Base-by-base conservation (phyloP, 768 basidiomycete genomes). In the Aureoboletus auriporus region DNA sequence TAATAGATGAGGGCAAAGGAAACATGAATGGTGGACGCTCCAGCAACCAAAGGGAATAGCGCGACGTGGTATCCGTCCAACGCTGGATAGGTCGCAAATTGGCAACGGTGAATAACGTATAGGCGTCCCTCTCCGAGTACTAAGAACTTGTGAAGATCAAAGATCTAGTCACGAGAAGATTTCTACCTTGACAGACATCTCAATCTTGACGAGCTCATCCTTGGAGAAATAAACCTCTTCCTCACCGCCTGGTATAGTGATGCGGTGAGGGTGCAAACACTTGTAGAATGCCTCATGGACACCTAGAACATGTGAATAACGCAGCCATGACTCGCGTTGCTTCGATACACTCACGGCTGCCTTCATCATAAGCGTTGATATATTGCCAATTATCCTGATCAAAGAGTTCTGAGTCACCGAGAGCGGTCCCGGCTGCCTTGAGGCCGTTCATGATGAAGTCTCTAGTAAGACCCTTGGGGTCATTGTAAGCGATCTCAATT, bases 361-460 rank as follows among this genome's bases (percentile, higher is more conserved):
- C 56, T 56, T 80, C 77, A 52, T 92, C 87, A 54, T 77, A 83
- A 23, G 54, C 62, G 13, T 72, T 72, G 44, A 80, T 69, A 62
- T 93, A 93, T 49, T 84, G 82, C 89, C 89, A 94, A 27, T 88
- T 82, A 33, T 69, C 66, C 51, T 79, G 72, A 26, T 78, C 73
- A 57, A 93, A 87, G 54, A 88, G 51, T 6, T 61, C 59, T 54
- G 84, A 82, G 53, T 87, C 68, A 8, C 89, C 87, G 10, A 95
- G 73, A 16, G 77, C 74, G 17, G 75, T 69, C 9, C 88, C 86
- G 1, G 88, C 87, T 8, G 72, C 79, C 46, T 69, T 76, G 45
- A 95, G 74, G 0, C 89, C 93, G 58, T 96, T 93, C 80, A 93
- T 83, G 53, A 94, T 87, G 61, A 96, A 95, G 10, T 69, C 69